Base-by-base conservation (phyloP, 805 yeast genomes). In the Zygosaccharomyces lentus region DNA sequence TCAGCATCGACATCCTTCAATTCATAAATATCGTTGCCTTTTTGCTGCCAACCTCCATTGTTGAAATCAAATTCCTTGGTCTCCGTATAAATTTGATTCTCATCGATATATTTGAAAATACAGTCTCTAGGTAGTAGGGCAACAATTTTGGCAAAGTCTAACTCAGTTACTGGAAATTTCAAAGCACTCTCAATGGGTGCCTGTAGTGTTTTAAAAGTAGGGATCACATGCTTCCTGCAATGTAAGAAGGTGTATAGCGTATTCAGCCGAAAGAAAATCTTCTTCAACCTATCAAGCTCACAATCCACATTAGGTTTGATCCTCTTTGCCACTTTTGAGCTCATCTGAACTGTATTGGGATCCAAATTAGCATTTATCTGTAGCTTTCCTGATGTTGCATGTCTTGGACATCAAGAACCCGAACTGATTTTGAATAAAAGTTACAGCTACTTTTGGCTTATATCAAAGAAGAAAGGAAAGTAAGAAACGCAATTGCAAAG, bases 41-140 rank as follows among this genome's bases (percentile, higher is more conserved):
- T 76, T 54, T 80, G 83, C 34, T 77, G 70, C 41, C 70, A 81
- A 2, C 84, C 85, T 9, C 70, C 69, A 36, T 65, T 61, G 3
- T 66, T 62, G 53, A 65, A 68, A 36, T 61, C 64, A 52, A 65
- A 68, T 34, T 61, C 61, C 50, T 69, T 68, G 29, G 67, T 59
- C 47, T 68, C 73, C 2, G 64, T 58, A 5, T 61, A 62, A 9
- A 81, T 58, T 54, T 82, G 90, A 56, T 83, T 82, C 59, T 84
- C 88, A 61, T 90, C 96, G 36, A 84, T 81, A 61, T 86, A 90
- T 41, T 80, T 85, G 56, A 82, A 81, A 2, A 80, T 68, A 9
- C 86, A 77, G 40, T 85, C 91, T 23, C 75, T 69, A 0, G 96
- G 96, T 1, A 86, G 61, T 6, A 89, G 57, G 7, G 69, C 74